These are phyloP conservation scores for Cladosporium halotolerans DNA, from an alignment of 2,329 filamentous ascomycete species.

Conservation along the genomic window DNA sequence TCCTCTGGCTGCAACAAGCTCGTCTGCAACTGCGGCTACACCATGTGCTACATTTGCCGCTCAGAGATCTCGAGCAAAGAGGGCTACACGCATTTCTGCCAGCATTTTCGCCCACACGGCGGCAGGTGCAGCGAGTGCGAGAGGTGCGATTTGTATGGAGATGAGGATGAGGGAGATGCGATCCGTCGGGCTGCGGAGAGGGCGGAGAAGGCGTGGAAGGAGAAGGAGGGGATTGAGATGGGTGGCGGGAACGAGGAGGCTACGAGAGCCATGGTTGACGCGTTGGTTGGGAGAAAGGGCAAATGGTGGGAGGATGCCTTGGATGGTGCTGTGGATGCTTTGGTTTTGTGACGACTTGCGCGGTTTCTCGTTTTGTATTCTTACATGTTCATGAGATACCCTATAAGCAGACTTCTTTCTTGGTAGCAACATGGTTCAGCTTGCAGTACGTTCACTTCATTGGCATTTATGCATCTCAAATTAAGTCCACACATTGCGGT, in stretches of 20 bases:
- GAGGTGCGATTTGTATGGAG: constrained; percentile 44
- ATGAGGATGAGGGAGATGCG: constrained; percentile 42
- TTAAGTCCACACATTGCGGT: background rate
- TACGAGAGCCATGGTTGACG: constrained; percentile 20
- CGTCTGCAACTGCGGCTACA: constrained; percentile 90
- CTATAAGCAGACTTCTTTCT: background rate
- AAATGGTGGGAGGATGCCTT: constrained; percentile 18
- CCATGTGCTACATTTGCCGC: constrained; percentile 96
- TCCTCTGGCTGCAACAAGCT: constrained; percentile 93
- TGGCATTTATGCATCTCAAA: background rate
- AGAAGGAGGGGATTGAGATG: constrained; percentile 26
- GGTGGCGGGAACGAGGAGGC: constrained; percentile 11
- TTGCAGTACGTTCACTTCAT: background rate
- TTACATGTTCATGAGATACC: constrained; percentile 6
- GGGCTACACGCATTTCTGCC: constrained; percentile 91
- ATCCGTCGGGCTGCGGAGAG: constrained; percentile 36
- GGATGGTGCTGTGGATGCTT: constrained; percentile 20
- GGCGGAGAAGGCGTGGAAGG: constrained; percentile 43
- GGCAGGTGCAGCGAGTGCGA: constrained; percentile 71
- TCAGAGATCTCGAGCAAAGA: constrained; percentile 49
- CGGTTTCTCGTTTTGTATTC: background rate
- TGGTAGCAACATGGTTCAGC: background rate
- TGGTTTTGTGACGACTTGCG: constrained; percentile 12
- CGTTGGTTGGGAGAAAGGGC: constrained; percentile 16
- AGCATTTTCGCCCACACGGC: constrained; percentile 84